Evolutionary conservation across 2,329 filamentous ascomycete genomes (phyloP).

Genomic region (Ophiostoma perfectum): DNA sequence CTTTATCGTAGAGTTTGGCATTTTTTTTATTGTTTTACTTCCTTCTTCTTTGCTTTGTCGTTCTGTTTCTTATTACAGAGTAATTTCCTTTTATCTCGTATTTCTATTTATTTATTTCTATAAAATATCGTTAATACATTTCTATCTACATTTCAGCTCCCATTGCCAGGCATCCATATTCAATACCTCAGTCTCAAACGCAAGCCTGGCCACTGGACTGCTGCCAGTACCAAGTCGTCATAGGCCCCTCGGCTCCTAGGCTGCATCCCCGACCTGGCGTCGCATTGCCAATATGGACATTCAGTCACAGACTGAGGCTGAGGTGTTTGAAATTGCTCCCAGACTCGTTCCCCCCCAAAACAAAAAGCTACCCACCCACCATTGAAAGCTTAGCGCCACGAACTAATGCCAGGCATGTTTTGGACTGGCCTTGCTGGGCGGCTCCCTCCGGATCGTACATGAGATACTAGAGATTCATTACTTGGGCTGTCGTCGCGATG

Average conservation of each 20-base stretch:
- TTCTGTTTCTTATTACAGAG: not conserved
- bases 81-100: not conserved
- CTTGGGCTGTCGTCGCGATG: too few relatives aligned
- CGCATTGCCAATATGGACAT: not conserved
- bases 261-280: too few relatives aligned
- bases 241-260: too few relatives aligned
- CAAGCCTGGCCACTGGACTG: too few relatives aligned
- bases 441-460: not conserved
- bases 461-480: not conserved
- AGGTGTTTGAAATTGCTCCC: not conserved
- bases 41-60: not conserved
- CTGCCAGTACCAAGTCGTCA: too few relatives aligned
- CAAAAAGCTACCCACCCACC: not conserved
- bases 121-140: not conserved
- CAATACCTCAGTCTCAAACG: not conserved
- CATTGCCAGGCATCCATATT: not conserved
- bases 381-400: constrained; percentile 10
- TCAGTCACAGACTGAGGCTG: not conserved
- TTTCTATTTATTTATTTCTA: not conserved
- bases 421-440: constrained; percentile 4
- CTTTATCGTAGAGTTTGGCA: not conserved
- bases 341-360: not conserved
- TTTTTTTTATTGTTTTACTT: not conserved
- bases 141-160: not conserved
- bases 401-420: constrained; percentile 9